These are phyloP conservation scores for Colletotrichum incanum DNA, from an alignment of 2,329 filamentous ascomycete genomes.

Conservation along the genomic window DNA sequence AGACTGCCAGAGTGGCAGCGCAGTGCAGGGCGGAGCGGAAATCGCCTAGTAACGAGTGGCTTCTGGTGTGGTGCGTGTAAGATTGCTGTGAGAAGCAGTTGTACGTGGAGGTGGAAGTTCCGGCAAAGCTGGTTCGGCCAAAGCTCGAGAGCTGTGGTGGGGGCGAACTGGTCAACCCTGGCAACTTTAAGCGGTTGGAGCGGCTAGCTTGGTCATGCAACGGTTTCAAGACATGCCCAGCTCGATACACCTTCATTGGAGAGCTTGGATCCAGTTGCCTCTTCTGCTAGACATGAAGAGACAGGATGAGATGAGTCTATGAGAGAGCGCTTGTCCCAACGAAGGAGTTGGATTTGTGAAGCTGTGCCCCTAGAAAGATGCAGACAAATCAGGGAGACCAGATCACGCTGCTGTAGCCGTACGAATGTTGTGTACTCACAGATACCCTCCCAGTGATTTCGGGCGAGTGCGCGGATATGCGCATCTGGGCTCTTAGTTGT, in stretches of 20 bases:
- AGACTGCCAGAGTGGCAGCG: slow-evolving; percentile 21
- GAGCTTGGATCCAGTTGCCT: slow-evolving; percentile 26
- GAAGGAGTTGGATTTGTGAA: background rate
- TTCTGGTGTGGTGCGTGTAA: background rate
- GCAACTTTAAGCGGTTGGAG: slow-evolving; percentile 42
- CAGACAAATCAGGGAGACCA: slow-evolving; percentile 11
- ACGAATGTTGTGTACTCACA: slow-evolving; percentile 12
- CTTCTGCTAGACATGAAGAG: slow-evolving; percentile 4
- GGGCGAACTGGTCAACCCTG: background rate
- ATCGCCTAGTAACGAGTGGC: no score
- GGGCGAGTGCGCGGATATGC: slow-evolving; percentile 14
- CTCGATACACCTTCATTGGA: slow-evolving; percentile 28
- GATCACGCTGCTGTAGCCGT: slow-evolving; percentile 9
- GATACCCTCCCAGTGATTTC: slow-evolving; percentile 13
- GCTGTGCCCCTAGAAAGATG: slow-evolving; percentile 7
- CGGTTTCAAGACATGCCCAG: slow-evolving; percentile 37
- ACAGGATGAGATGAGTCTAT: background rate
- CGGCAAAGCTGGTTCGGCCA: slow-evolving; percentile 6
- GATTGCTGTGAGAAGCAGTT: background rate
- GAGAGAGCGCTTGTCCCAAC: background rate
- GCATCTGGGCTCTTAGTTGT: slow-evolving; percentile 9
- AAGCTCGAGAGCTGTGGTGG: background rate
- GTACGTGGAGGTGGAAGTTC: background rate
- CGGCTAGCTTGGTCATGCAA: slow-evolving; percentile 44
- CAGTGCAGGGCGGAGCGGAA: slow-evolving; percentile 15